Evolutionary conservation across 192 early-diverging fungal species (phyloP), one percentile per base, ranked within the genome.

Genomic region (Dissophora globulifera): DNA sequence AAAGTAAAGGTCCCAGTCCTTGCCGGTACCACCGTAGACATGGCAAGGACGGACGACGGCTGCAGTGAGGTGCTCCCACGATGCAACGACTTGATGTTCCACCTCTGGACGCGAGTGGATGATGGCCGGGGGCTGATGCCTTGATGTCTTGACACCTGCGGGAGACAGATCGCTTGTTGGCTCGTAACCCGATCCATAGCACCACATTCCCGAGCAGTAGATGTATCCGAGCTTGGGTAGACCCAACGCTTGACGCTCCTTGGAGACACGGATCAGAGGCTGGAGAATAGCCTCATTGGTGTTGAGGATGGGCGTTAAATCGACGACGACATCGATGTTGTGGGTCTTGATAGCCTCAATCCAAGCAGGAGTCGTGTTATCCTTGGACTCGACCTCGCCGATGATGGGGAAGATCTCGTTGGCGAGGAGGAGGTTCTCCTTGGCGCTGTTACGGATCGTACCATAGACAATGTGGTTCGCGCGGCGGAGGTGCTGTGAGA

Each of bases 381-480:
- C 22, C n/a, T 55, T 35, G 47, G 54, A 3, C 35, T 62, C 58
- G 29, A 78, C 19, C 5, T 42, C 22, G 7, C 75, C 78, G 13
- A 55, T 16, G 40, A 78, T 52, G 15, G 66, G 75, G 25, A 67
- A 69, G 30, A 62, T 69, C 42, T 83, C 78, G 47, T 80, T 65
- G 6, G 30, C 16, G 17, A 38, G 29, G 15, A 83, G 58, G 52
- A 59, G 32, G 3, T 45, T 53, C 12, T 59, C 62, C 10, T 72
- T 78, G 33, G 38, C 49, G 0, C 22, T 0, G 17, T 41, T 63
- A 13, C 81, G 78, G 22, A 62, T 59, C 9, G 75, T 60, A 4
- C 81, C 81, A 41, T 72, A 83, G 11, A 78, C 70, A 25, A 66
- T 47, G 29, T 83, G 79, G 38, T 79, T 71, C 1, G 47, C 53